These are phyloP conservation scores for Hypocreales sp. DNA, from an alignment of 2,329 filamentous ascomycete species.

Conservation along the genomic window DNA sequence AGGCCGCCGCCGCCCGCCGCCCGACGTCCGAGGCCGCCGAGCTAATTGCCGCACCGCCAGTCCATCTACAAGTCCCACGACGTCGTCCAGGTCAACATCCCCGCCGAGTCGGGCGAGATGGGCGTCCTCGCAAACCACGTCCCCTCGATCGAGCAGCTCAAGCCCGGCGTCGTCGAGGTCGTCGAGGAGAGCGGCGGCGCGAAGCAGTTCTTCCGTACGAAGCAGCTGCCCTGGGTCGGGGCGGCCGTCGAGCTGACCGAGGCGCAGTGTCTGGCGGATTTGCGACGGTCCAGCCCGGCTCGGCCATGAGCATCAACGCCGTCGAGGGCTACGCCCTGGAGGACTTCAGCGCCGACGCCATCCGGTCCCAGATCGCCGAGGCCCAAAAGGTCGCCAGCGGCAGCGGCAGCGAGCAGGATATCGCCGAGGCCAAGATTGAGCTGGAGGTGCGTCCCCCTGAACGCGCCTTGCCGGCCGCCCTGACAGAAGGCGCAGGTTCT, in stretches of 20 bases:
- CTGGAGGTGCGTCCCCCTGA: constrained; percentile 53
- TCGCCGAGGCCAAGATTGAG: constrained; percentile 98
- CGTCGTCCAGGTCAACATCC: constrained; percentile 93
- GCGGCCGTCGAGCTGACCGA: too few relatives aligned
- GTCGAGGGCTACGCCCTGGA: constrained; percentile 90
- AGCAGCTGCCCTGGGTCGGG: too few relatives aligned
- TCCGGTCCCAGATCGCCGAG: constrained; percentile 81
- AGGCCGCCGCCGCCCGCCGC: constrained; percentile 7
- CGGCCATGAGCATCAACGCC: constrained; percentile 91
- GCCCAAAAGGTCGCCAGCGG: constrained; percentile 89
- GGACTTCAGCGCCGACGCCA: constrained; percentile 86
- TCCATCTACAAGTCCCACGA: constrained; percentile 53
- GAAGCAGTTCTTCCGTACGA: constrained; percentile 99
- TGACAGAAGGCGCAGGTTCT: constrained; percentile 42
- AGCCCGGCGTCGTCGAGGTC: constrained; percentile 88
- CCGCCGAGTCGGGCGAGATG: constrained; percentile 97
- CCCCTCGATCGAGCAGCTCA: constrained; percentile 96
- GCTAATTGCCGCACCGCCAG: constrained; percentile 43
- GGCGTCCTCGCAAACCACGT: constrained; percentile 99
- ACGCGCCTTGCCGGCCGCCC: background rate
- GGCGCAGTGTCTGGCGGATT: constrained; percentile 93
- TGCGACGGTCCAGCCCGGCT: constrained; percentile 91
- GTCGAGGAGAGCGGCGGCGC: constrained; percentile 75
- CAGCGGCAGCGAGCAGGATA: constrained; percentile 86
- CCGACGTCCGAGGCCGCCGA: constrained; percentile 9